Evolutionary conservation across 352 stramenopile genomes (phyloP).

Genomic region (Pilasporangium apinafurcum): DNA sequence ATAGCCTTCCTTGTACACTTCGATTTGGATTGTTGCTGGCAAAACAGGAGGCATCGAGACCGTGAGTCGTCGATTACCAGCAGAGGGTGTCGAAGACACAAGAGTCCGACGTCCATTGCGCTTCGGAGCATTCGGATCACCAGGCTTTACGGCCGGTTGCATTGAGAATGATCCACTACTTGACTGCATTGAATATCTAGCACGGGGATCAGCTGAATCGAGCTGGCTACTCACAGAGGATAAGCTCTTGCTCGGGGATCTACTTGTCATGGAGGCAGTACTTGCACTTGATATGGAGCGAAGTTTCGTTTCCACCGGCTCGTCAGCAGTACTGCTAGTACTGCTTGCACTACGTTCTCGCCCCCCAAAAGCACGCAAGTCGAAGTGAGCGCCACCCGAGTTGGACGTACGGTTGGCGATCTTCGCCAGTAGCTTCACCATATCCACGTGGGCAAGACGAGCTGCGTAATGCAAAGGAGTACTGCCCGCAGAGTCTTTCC

Average conservation of each 20-base stretch:
- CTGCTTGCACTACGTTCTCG: conserved; percentile 61
- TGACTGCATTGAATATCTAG: conserved; percentile 30
- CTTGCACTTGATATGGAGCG: conserved; percentile 49
- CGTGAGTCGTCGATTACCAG: conserved; percentile 37
- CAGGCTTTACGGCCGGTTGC: conserved; percentile 42
- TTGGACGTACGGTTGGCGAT: conserved; percentile 81
- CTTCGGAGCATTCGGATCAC: conserved; percentile 41
- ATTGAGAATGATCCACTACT: conserved; percentile 40
- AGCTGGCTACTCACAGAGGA: conserved; percentile 2
- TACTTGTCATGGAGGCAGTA: conserved; percentile 38
- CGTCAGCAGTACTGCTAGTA: conserved; percentile 45
- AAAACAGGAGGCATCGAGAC: conserved; percentile 46
- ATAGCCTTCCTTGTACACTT: conserved; percentile 81
- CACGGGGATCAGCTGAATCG: conserved; percentile 15
- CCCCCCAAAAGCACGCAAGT: conserved; percentile 10
- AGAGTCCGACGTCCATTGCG: conserved; percentile 48
- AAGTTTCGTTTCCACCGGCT: conserved; percentile 40
- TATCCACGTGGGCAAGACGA: conserved; percentile 71
- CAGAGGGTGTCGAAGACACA: conserved; percentile 45
- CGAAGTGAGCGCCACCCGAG: conserved; percentile 40
- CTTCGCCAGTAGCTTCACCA: conserved; percentile 80
- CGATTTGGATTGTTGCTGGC: conserved; percentile 59
- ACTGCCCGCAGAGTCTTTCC: conserved; percentile 64
- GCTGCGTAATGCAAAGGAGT: conserved; percentile 83
- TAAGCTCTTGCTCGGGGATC: conserved; percentile 19